Percentiles rank a stretch among this genome's conserved stretches.
Conservation (phyloP, 75 land plant species). For the Ceratopteris richardii region DNA sequence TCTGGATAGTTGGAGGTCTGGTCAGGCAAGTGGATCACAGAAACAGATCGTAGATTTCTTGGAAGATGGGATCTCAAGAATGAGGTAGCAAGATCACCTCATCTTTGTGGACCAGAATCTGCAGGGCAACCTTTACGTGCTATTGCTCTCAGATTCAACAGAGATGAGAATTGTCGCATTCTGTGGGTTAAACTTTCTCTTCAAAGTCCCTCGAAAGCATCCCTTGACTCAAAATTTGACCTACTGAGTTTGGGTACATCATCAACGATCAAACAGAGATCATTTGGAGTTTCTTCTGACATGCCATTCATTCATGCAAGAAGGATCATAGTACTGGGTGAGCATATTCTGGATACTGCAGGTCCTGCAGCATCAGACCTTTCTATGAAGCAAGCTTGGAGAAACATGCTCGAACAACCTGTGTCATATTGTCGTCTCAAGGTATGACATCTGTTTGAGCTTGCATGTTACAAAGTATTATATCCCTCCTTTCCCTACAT, state of each 20-base stretch:
- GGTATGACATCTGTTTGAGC: too few relatives aligned
- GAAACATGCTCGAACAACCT: conserved; percentile 48
- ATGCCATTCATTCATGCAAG: conserved; percentile 70
- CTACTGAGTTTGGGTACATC: conserved; percentile 65
- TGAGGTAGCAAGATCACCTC: conserved; percentile 36
- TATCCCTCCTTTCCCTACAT: too few relatives aligned
- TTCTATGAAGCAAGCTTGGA: conserved; percentile 41
- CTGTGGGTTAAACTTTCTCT: conserved; percentile 74
- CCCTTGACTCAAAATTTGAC: conserved; percentile 36
- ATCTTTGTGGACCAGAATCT: conserved; percentile 52
- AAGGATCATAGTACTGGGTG: conserved; percentile 58
- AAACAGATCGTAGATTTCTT: conserved; percentile 57
- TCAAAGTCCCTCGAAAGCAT: conserved; percentile 34
- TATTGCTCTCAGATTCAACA: conserved; percentile 49
- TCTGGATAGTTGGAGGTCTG: conserved; percentile 74
- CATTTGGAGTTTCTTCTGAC: conserved; percentile 31
- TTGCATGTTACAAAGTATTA: too few relatives aligned
- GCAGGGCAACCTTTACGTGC: conserved; percentile 41
- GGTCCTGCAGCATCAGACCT: conserved; percentile 20
- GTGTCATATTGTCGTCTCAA: conserved; percentile 61
- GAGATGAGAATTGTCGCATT: conserved; percentile 63
- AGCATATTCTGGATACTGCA: conserved; percentile 31
- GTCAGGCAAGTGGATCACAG: conserved; percentile 70
- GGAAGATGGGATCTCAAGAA: conserved; percentile 83
- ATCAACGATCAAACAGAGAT: conserved; percentile 18